phyloP scores from a whole-genome alignment of 495 filamentous ascomycete genomes.

The Delitschia confertaspora region DNA sequence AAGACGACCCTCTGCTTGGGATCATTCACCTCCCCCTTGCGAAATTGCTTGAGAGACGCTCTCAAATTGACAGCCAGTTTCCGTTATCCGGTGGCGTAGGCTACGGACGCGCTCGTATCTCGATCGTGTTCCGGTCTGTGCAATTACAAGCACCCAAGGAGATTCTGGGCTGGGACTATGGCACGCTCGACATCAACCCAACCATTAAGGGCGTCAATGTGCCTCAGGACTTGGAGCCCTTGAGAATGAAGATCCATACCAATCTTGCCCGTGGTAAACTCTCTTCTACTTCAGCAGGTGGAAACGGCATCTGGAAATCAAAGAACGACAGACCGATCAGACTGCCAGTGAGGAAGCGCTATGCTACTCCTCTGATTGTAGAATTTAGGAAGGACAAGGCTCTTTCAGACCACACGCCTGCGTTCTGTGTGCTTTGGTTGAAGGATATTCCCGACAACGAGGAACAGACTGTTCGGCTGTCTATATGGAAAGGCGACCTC shows the following conservation, averaged over 20 bases:
- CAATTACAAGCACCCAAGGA: slow-evolving; percentile 46
- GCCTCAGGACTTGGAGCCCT: slow-evolving; percentile 36
- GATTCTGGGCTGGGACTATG: slow-evolving; percentile 57
- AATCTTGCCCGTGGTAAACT: slow-evolving; percentile 47
- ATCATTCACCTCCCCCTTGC: slow-evolving; percentile 55
- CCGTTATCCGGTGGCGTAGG: slow-evolving; percentile 56
- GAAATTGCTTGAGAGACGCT: slow-evolving; percentile 47
- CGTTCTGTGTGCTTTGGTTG: slow-evolving; percentile 59
- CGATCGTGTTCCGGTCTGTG: slow-evolving; percentile 60
- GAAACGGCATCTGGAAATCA: slow-evolving; percentile 32
- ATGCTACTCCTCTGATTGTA: slow-evolving; percentile 49
- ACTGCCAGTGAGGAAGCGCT: slow-evolving; percentile 54
- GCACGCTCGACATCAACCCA: slow-evolving; percentile 50
- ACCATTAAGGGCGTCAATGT: slow-evolving; percentile 35
- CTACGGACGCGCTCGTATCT: slow-evolving; percentile 55
- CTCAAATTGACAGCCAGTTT: slow-evolving; percentile 53
- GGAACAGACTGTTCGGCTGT: slow-evolving; percentile 43
- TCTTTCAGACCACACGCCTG: slow-evolving; percentile 46
- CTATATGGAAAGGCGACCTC: slow-evolving; percentile 43
- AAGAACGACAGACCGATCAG: slow-evolving; percentile 37
- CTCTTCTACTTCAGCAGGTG: slow-evolving; percentile 30
- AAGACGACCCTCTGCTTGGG: slow-evolving; percentile 58
- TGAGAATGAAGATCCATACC: slow-evolving; percentile 49
- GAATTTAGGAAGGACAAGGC: slow-evolving; percentile 49
- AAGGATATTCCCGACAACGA: slow-evolving; percentile 57